Evolutionary conservation across 805 yeast genomes (phyloP), one percentile per base, ranked within the genome.

Genomic region (Cyberlindnera americana): DNA sequence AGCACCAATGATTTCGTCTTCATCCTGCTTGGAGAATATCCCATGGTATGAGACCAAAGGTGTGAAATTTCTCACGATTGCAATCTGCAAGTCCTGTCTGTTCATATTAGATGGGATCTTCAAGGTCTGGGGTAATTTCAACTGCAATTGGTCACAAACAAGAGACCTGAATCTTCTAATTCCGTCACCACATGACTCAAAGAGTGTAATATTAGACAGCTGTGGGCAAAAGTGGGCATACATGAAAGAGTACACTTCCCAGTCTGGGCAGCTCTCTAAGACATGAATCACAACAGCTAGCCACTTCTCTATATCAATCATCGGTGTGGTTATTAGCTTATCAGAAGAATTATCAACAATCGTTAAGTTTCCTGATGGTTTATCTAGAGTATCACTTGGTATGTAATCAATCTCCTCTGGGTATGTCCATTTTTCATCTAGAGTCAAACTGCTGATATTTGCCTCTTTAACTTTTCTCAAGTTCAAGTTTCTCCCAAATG

Each of bases 201-300:
- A 82, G 8, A 86, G 61, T 12, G 60, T 61, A 46, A 78, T 56
- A 49, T 78, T 81, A 10, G 84, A 67, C 22, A 86, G 53, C 52
- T 85, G 95, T 0, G 86, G 75, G 50, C 88, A 79, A 38, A 84
- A 67, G 57, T 83, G 87, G 0, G 83, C 76, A 67, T 81, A 65
- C 1, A 78, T 59, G 51, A 68, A 82, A 0, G 89, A 77, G 56
- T 80, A 85, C 1, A 77, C 56, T 46, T 83, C 91, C 93, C 91
- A 85, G 43, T 74, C 72, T 14, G 74, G 66, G 28, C 78, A 78
- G 4, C 66, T 64, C 11, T 72, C 72, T 47, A 84, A 53, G 1
- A 80, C 65, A 6, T 64, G 60, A 10, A 73, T 56, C 6, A 80
- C 75, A 11, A 78, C 43, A 0, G 65, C 53, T 8, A 83, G 57